A percentile compares a stretch with the other conserved stretches of the same genome.
These are phyloP conservation scores for Gymnopilus junonius DNA, from an alignment of 768 basidiomycete species.

Conservation along the genomic window DNA sequence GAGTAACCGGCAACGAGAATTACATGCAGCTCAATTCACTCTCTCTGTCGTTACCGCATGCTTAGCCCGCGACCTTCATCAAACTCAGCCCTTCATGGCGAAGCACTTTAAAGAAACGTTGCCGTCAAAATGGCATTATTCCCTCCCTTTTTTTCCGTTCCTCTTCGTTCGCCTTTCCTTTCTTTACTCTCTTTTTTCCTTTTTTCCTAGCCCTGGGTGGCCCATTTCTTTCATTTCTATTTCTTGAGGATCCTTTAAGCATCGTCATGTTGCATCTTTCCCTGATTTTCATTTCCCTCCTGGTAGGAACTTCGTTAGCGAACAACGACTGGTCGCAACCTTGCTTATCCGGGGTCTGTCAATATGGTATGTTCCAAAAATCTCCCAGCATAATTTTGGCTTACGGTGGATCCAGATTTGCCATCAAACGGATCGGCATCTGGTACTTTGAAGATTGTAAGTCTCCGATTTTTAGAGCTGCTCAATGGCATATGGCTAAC, in stretches of 20 bases:
- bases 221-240: conserved; percentile 9
- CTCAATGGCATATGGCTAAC: background rate
- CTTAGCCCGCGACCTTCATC: background rate
- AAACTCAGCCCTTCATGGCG: background rate
- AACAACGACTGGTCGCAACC: conserved; percentile 49
- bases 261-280: conserved; percentile 1
- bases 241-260: background rate
- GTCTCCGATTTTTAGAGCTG: conserved; percentile 9
- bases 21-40: background rate
- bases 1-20: conserved; percentile 1
- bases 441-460: conserved; percentile 45
- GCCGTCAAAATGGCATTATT: background rate
- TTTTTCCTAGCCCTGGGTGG: conserved; percentile 20
- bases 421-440: conserved; percentile 35
- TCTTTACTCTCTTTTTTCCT: too few species aligned
- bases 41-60: conserved; percentile 1
- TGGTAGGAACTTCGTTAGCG: conserved; percentile 22
- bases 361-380: conserved; percentile 33
- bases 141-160: background rate
- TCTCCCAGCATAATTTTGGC: background rate
- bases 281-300: conserved; percentile 17
- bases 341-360: conserved; percentile 42
- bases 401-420: conserved; percentile 25
- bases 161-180: conserved; percentile 8
- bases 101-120: conserved; percentile 7